phyloP scores from a whole-genome alignment of 176 grass and related monocot species.

The Raddia guianensis region DNA sequence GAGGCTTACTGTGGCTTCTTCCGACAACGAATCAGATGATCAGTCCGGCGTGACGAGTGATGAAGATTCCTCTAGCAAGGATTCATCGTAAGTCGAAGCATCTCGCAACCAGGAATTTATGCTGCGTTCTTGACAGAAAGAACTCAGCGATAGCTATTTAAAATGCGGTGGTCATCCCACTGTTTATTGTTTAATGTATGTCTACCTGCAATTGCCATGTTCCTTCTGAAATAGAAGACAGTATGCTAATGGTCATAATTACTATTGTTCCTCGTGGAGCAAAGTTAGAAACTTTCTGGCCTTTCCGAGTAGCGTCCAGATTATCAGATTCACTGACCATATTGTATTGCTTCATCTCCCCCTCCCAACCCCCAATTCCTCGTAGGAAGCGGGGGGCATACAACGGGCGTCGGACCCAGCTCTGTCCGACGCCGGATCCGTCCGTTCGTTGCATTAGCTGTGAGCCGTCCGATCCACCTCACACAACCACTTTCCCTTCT shows the following conservation, averaged over 20 bases:
- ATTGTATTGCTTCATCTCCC: no score
- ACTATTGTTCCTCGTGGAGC: not conserved
- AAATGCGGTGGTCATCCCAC: not conserved
- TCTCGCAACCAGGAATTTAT: not conserved
- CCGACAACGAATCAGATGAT: slow-evolving; percentile 40
- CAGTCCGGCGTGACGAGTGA: slow-evolving; percentile 52
- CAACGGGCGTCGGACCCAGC: no score
- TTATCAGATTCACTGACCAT: no score
- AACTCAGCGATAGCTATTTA: slow-evolving; percentile 25
- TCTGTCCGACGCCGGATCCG: no score
- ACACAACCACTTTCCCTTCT: no score
- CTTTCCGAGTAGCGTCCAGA: not conserved
- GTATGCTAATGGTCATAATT: not conserved
- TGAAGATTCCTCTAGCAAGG: slow-evolving; percentile 50
- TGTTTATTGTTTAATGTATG: slow-evolving; percentile 22
- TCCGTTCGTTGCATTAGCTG: no score
- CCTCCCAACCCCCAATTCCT: no score
- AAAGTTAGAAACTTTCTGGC: not conserved
- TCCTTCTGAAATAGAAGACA: not conserved
- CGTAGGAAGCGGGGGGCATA: no score
- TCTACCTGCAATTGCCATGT: not conserved
- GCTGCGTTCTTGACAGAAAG: slow-evolving; percentile 29
- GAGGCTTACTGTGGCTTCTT: slow-evolving; percentile 31
- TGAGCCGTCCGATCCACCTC: no score
- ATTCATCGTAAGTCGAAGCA: not conserved